phyloP scores from a whole-genome alignment of 148 eudicot species.

The Fallopia convolvulus region DNA sequence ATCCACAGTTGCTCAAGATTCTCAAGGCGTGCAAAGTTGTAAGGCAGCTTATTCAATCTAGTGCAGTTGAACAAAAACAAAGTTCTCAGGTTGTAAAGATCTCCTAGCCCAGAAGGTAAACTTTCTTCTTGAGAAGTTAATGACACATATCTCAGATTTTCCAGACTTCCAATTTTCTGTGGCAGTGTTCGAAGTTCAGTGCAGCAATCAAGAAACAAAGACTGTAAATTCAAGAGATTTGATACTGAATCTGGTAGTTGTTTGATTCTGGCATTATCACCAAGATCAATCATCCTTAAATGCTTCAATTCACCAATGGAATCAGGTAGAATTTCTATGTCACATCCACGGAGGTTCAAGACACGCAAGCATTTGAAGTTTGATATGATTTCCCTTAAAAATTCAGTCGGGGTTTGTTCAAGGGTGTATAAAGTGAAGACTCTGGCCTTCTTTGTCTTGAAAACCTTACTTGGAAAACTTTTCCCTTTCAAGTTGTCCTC shows the following conservation, averaged over 20 bases:
- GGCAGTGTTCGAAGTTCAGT: constrained; percentile 3
- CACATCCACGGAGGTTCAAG: constrained; percentile 2
- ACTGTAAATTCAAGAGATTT: constrained; percentile 4
- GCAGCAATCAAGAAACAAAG: constrained; percentile 9
- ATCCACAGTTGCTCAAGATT: constrained; percentile 6
- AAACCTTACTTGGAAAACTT: background rate
- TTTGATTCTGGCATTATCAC: constrained; percentile 7
- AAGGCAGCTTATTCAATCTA: background rate
- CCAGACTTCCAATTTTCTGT: background rate
- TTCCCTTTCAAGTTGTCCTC: background rate
- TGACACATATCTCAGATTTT: background rate
- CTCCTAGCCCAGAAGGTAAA: background rate
- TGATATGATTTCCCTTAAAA: constrained; percentile 7
- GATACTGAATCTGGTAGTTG: constrained; percentile 5
- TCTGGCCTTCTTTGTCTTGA: background rate
- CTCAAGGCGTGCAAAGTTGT: background rate
- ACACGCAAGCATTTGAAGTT: constrained; percentile 7
- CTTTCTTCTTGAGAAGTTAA: constrained; percentile 7
- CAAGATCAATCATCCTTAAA: constrained; percentile 8
- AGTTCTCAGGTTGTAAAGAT: background rate
- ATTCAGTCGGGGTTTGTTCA: background rate
- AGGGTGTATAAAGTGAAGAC: background rate
- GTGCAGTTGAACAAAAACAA: background rate
- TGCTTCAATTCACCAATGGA: constrained; percentile 11
- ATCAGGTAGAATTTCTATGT: background rate